Conservation (phyloP, 2,329 filamentous ascomycete genomes). For the Xylariales sp. region DNA sequence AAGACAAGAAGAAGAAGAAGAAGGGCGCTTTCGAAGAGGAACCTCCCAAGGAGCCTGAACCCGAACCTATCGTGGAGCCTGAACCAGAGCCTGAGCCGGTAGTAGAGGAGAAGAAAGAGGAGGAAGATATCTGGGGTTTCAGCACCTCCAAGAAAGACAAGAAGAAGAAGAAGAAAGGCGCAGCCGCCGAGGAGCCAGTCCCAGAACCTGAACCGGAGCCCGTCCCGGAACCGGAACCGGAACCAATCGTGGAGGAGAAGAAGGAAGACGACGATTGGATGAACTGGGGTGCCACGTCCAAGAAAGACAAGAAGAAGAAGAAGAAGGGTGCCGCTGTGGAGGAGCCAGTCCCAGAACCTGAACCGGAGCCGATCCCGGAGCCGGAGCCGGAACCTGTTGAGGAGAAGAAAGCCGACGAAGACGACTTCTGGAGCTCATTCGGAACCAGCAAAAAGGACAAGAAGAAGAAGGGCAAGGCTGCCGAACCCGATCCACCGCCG, state of each 20-base stretch:
- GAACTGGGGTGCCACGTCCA: too few relatives aligned
- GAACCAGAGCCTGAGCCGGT: conserved; percentile 19
- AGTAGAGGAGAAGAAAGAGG: conserved; percentile 19
- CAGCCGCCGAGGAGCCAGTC: conserved; percentile 12
- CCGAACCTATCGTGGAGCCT: conserved; percentile 8
- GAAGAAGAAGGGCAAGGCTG: conserved; percentile 19
- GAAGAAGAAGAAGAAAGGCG: conserved; percentile 34
- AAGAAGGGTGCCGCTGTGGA: conserved; percentile 23
- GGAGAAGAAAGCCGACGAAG: conserved; percentile 12
- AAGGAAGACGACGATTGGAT: too few relatives aligned
- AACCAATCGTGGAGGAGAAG: conserved; percentile 6
- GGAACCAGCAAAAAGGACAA: conserved; percentile 20
- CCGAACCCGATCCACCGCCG: conserved; percentile 3
- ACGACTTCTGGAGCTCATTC: conserved; percentile 19
- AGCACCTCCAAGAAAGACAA: conserved; percentile 24
- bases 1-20: conserved; percentile 15
- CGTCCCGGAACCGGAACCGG: conserved; percentile 5
- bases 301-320: conserved; percentile 36
- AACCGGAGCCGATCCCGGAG: conserved; percentile 10
- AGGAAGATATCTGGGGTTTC: conserved; percentile 31
- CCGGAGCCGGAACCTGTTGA: conserved; percentile 12
- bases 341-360: conserved; percentile 16
- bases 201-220: conserved; percentile 10
- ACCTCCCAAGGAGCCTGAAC: conserved; percentile 16
- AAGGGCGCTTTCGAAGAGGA: conserved; percentile 17